A percentile compares a stretch with the other conserved stretches of the same genome.
Evolutionary conservation across 345 rosid species (phyloP).

Genomic region (Bretschneidera sinensis): DNA sequence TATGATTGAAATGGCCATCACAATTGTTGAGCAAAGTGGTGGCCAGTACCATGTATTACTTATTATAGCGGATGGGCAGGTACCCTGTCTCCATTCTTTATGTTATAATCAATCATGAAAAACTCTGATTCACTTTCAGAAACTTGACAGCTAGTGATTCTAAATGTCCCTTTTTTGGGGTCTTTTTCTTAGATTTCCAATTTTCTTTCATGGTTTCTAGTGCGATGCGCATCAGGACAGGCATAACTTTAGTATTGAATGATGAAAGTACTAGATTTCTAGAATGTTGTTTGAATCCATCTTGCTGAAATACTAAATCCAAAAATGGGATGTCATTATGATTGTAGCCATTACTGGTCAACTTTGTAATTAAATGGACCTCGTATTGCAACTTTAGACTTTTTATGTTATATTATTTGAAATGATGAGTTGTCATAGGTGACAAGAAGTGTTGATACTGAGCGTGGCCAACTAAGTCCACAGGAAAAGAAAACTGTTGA

Average conservation of each 20-base stretch:
- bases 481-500: constrained; percentile 50
- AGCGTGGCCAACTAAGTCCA: constrained; percentile 38
- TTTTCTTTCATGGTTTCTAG: neutral
- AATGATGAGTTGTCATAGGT: constrained; percentile 26
- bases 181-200: neutral
- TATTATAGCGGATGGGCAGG: constrained; percentile 75
- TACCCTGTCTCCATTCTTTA: constrained; percentile 7
- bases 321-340: neutral
- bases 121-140: neutral
- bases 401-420: neutral
- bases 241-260: neutral
- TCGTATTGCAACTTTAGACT: neutral
- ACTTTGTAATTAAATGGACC: no score
- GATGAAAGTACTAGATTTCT: neutral
- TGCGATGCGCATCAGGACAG: constrained; percentile 2
- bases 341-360: neutral
- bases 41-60: constrained; percentile 70
- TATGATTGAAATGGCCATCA: constrained; percentile 53
- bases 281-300: neutral
- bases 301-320: no score
- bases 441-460: constrained; percentile 53
- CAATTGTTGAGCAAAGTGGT: constrained; percentile 57
- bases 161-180: neutral
- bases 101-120: neutral
- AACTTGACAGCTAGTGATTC: neutral